These are phyloP conservation scores for Solanum aculeatissimum DNA, from an alignment of 305 asterid genomes.

Conservation along the genomic window DNA sequence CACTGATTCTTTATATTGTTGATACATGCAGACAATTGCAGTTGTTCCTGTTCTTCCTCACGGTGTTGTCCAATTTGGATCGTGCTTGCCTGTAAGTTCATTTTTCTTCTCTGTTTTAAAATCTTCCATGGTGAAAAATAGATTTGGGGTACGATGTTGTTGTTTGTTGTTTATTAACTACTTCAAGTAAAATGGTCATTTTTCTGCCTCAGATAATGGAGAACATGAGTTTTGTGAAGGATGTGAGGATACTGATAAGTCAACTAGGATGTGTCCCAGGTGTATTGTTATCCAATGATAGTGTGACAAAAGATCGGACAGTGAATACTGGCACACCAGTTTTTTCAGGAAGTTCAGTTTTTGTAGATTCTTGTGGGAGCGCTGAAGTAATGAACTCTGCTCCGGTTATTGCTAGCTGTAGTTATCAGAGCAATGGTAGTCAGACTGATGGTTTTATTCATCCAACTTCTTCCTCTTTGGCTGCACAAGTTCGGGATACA, in stretches of 20 bases:
- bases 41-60: slow-evolving; percentile 86
- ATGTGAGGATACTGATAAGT: slow-evolving; percentile 46
- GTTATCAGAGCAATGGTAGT: not conserved
- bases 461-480: slow-evolving; percentile 20
- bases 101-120: not conserved
- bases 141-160: not conserved
- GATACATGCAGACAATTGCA: slow-evolving; percentile 57
- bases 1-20: not conserved
- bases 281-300: slow-evolving; percentile 35
- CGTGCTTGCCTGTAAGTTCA: slow-evolving; percentile 47
- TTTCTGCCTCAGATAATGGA: slow-evolving; percentile 57
- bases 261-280: slow-evolving; percentile 66
- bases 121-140: not conserved
- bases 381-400: not conserved
- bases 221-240: slow-evolving; percentile 48
- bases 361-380: slow-evolving; percentile 4
- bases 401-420: not conserved
- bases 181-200: not conserved
- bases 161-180: too few relatives aligned
- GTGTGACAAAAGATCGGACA: slow-evolving; percentile 23
- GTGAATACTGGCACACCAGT: slow-evolving; percentile 30
- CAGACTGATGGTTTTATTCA: not conserved
- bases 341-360: slow-evolving; percentile 15
- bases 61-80: slow-evolving; percentile 94
- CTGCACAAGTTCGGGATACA: slow-evolving; percentile 15